These are phyloP conservation scores for Boletus reticulatus DNA, from an alignment of 768 basidiomycete species.

Conservation along the genomic window DNA sequence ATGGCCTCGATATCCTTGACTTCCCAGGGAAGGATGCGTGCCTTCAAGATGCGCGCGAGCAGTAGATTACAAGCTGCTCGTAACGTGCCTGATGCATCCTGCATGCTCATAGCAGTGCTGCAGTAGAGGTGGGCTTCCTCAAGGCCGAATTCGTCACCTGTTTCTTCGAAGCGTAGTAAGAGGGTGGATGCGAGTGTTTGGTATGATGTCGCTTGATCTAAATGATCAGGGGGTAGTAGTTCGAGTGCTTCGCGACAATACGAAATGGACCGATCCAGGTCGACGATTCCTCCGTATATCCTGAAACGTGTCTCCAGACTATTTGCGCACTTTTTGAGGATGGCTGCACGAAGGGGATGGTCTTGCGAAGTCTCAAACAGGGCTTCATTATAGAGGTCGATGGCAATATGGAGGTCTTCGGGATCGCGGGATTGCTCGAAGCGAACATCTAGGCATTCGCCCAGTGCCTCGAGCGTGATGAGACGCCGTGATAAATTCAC, in stretches of 20 bases:
- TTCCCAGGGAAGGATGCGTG: constrained; percentile 26
- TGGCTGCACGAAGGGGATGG: constrained; percentile 12
- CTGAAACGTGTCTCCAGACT: constrained; percentile 16
- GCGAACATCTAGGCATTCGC: constrained; percentile 22
- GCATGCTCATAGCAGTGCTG: constrained; percentile 4
- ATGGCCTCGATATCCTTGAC: constrained; percentile 24
- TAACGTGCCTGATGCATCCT: constrained; percentile 4
- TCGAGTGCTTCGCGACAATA: constrained; percentile 24
- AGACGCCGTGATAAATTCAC: constrained; percentile 10
- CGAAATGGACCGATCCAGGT: constrained; percentile 30
- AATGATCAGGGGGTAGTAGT: constrained; percentile 12
- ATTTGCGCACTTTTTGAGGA: constrained; percentile 16
- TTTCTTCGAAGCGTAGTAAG: constrained; percentile 22
- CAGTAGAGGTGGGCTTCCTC: constrained; percentile 25
- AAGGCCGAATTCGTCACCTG: constrained; percentile 27
- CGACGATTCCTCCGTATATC: constrained; percentile 12
- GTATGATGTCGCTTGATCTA: constrained; percentile 12
- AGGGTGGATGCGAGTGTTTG: constrained; percentile 21
- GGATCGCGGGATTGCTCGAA: constrained; percentile 23
- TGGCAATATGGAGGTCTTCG: constrained; percentile 24
- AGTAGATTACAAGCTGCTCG: constrained; percentile 18
- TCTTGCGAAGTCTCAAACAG: constrained; percentile 16
- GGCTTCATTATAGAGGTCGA: constrained; percentile 27
- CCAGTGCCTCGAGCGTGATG: constrained; percentile 21
- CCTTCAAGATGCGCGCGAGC: constrained; percentile 20